A percentile compares a stretch with the other conserved stretches of the same genome.
Conservation (phyloP, 306 rosid genomes). For the Trifolium fragiferum region DNA sequence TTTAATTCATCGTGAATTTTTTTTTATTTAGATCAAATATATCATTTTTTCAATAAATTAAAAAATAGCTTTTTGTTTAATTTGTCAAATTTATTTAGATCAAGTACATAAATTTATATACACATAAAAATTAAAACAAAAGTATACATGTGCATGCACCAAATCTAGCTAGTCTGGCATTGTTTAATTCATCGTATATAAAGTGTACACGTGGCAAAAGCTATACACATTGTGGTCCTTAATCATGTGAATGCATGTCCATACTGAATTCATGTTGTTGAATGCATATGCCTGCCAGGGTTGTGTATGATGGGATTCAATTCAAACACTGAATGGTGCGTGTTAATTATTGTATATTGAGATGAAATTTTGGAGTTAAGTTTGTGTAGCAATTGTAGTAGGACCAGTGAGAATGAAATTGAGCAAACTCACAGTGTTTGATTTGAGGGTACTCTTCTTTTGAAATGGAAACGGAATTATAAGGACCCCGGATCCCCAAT, state of each 20-base stretch:
- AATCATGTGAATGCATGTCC: conserved; percentile 47
- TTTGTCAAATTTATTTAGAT: too few relatives aligned
- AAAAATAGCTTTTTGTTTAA: too few relatives aligned
- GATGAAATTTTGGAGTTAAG: conserved; percentile 2
- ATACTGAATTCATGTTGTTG: conserved; percentile 52
- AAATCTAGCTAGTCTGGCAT: conserved; percentile 48
- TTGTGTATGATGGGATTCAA: conserved; percentile 27
- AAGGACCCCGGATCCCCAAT: conserved; percentile 37
- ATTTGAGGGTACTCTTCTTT: conserved; percentile 19
- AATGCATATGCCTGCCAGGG: too few relatives aligned
- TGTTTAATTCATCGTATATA: conserved; percentile 38
- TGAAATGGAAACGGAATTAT: conserved; percentile 18
- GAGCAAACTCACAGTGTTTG: conserved; percentile 33
- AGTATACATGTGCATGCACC: conserved; percentile 38
- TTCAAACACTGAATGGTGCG: conserved; percentile 34
- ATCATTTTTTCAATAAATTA: too few relatives aligned
- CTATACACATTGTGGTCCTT: conserved; percentile 43
- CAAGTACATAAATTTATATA: not conserved
- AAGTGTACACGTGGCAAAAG: conserved; percentile 50
- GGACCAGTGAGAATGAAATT: conserved; percentile 37
- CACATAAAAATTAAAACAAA: not conserved
- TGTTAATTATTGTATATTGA: conserved; percentile 29
- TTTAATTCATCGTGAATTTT: too few relatives aligned
- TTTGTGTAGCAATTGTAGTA: conserved; percentile 24
- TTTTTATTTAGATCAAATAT: too few relatives aligned